These are phyloP conservation scores for Kalmanozyma brasiliensis DNA, from an alignment of 1,284 basidiomycete genomes.

Conservation along the genomic window DNA sequence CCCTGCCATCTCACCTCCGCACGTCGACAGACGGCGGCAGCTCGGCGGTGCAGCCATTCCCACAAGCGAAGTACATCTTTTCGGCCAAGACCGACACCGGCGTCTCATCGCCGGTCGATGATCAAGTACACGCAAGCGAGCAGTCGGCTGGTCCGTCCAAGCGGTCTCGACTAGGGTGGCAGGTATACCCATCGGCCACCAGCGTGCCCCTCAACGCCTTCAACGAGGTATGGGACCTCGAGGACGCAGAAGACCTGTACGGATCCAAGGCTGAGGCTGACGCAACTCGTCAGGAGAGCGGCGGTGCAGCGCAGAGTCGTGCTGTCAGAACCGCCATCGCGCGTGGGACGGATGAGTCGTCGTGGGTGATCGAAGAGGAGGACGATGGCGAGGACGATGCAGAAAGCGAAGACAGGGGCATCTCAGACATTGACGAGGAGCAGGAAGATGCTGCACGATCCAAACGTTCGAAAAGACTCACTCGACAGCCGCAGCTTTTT, in stretches of 20 bases:
- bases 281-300: not conserved
- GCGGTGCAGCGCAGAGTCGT: slow-evolving; percentile 3
- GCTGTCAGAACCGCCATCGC: slow-evolving; percentile 23
- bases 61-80: slow-evolving; percentile 36
- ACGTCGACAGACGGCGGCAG: not conserved
- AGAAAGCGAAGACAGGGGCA: slow-evolving; percentile 1
- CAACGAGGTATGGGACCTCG: slow-evolving; percentile 61
- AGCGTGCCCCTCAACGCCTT: slow-evolving; percentile 47
- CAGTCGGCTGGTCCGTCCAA: not conserved
- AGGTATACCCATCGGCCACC: slow-evolving; percentile 35
- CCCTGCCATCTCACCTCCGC: slow-evolving; percentile 1
- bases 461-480: too few relatives aligned
- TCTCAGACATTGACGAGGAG: slow-evolving; percentile 6
- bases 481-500: slow-evolving; percentile 1
- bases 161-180: slow-evolving; percentile 23
- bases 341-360: slow-evolving; percentile 9
- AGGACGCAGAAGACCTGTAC: slow-evolving; percentile 51
- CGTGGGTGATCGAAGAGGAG: slow-evolving; percentile 22
- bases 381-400: slow-evolving; percentile 23
- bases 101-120: not conserved
- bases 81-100: not conserved
- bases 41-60: slow-evolving; percentile 13
- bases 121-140: not conserved
- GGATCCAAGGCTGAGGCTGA: slow-evolving; percentile 8
- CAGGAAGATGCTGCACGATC: slow-evolving; percentile 9